phyloP scores from a whole-genome alignment of 2,329 filamentous ascomycete genomes.

The Leptographium lundbergii region DNA sequence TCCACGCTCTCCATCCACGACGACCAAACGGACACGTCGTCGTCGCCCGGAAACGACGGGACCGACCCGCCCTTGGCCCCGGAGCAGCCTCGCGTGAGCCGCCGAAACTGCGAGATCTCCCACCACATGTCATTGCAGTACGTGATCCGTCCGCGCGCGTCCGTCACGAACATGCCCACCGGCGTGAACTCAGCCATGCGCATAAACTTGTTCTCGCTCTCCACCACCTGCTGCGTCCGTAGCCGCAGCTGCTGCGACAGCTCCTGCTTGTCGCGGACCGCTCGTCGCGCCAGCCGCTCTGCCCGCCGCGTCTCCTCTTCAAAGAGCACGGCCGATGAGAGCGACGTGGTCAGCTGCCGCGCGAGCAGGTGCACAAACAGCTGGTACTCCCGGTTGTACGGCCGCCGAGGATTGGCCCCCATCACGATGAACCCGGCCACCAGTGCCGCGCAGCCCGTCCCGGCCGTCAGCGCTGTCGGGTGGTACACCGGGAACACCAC shows the following conservation, averaged over 20 bases:
- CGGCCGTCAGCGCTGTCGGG: slow-evolving; percentile 35
- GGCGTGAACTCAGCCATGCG: slow-evolving; percentile 76
- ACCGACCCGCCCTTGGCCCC: not conserved
- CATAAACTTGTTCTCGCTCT: slow-evolving; percentile 67
- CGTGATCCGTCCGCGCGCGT: slow-evolving; percentile 55
- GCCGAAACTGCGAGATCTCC: slow-evolving; percentile 55
- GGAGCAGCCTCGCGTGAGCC: slow-evolving; percentile 41
- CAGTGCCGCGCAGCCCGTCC: slow-evolving; percentile 14
- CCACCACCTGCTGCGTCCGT: slow-evolving; percentile 46
- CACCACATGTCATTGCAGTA: slow-evolving; percentile 76
- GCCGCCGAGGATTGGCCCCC: slow-evolving; percentile 64
- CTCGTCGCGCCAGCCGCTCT: slow-evolving; percentile 59
- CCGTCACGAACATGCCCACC: slow-evolving; percentile 76
- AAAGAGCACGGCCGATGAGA: slow-evolving; percentile 71
- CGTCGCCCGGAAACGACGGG: not conserved
- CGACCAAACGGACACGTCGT: not conserved
- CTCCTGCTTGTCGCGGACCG: slow-evolving; percentile 64
- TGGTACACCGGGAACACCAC: slow-evolving; percentile 71
- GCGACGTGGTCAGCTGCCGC: slow-evolving; percentile 63
- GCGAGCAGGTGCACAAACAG: slow-evolving; percentile 65
- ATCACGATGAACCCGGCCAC: slow-evolving; percentile 69
- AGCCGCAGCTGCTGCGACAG: slow-evolving; percentile 63
- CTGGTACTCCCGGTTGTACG: slow-evolving; percentile 69
- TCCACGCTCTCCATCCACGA: slow-evolving; percentile 63
- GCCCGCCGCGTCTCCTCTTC: slow-evolving; percentile 71